Evolutionary conservation across 2,329 filamentous ascomycete species (phyloP).

Genomic region (Nigrospora sphaerica): DNA sequence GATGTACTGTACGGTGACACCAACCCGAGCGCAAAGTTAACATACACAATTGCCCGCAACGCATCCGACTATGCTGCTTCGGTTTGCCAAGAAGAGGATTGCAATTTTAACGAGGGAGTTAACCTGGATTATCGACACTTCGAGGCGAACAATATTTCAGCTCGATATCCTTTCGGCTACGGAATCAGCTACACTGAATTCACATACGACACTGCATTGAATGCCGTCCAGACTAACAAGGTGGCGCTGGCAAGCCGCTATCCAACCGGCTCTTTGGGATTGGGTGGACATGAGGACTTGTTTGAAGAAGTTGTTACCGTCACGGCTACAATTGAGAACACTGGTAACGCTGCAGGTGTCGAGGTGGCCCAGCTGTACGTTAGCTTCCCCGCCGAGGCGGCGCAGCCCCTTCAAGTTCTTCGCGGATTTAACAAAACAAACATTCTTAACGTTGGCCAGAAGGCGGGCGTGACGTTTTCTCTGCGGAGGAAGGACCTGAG

Average conservation of each 20-base stretch:
- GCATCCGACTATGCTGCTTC: slow-evolving; percentile 40
- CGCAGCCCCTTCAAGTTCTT: slow-evolving; percentile 38
- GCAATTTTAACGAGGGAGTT: slow-evolving; percentile 33
- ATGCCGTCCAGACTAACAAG: slow-evolving; percentile 1
- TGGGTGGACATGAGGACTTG: neutral
- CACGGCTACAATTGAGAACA: slow-evolving; percentile 43
- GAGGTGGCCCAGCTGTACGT: slow-evolving; percentile 54
- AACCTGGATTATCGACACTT: slow-evolving; percentile 52
- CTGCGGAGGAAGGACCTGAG: slow-evolving; percentile 55
- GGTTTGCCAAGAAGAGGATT: slow-evolving; percentile 11
- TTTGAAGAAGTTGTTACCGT: slow-evolving; percentile 19
- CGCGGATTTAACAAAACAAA: slow-evolving; percentile 59
- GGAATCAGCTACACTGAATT: slow-evolving; percentile 46
- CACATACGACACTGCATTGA: slow-evolving; percentile 1
- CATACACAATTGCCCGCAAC: slow-evolving; percentile 49
- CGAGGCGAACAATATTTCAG: slow-evolving; percentile 37
- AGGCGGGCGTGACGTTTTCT: slow-evolving; percentile 39
- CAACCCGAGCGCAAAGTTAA: slow-evolving; percentile 50
- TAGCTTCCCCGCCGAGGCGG: slow-evolving; percentile 34
- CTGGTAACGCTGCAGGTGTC: slow-evolving; percentile 40
- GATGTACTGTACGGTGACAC: slow-evolving; percentile 54
- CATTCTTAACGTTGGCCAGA: slow-evolving; percentile 37
- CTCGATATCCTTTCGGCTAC: slow-evolving; percentile 48
- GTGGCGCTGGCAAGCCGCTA: too few relatives aligned
- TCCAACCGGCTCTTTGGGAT: too few relatives aligned